Percentiles rank a stretch among this genome's conserved stretches.
Evolutionary conservation across 306 rosid species (phyloP).

Genomic region (Malus domestica): ASM211411v1 NC_041794.1:1492501-1493000

Average conservation of each 20-base stretch:
- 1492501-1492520: too few species aligned
- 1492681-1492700: neutral
- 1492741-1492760: neutral
- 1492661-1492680: neutral
- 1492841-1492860: neutral
- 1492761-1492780: neutral
- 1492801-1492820: neutral
- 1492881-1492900: neutral
- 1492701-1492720: neutral
- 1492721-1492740: neutral
- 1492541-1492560: too few species aligned
- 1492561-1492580: too few species aligned
- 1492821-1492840: neutral
- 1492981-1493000: neutral
- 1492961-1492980: neutral
- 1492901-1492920: neutral
- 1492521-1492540: too few species aligned
- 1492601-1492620: neutral
- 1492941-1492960: neutral
- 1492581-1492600: too few species aligned
- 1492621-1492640: neutral
- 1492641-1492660: neutral
- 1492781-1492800: neutral
- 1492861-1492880: neutral
- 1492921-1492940: neutral